Evolutionary conservation across 805 yeast genomes (phyloP).

Genomic region (Starmerella stellata): DNA sequence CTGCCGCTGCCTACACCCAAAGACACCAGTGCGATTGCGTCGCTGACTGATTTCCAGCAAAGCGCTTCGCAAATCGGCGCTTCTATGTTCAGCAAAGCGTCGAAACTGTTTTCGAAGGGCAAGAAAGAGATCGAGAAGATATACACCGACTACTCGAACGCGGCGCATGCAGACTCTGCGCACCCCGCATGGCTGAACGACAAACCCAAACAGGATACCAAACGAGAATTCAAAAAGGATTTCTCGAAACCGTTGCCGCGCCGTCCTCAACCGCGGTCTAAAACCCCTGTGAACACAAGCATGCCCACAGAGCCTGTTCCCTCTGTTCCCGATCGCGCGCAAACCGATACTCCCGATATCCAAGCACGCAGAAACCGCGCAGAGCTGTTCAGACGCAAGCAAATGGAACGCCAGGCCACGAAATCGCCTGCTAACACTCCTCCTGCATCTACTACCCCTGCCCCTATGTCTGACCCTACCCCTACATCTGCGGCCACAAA

Average conservation of each 20-base stretch:
- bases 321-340: not conserved
- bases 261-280: not conserved
- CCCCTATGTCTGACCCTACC: not conserved
- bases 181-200: constrained; percentile 65
- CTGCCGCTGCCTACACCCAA: constrained; percentile 20
- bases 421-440: not conserved
- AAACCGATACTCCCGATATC: not conserved
- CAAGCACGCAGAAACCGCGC: constrained; percentile 10
- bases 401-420: constrained; percentile 4
- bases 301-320: constrained; percentile 1
- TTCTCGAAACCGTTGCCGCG: not conserved
- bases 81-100: constrained; percentile 42
- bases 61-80: constrained; percentile 36
- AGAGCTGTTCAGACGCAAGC: constrained; percentile 10
- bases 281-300: not conserved
- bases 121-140: constrained; percentile 44
- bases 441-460: not conserved
- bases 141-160: constrained; percentile 36
- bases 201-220: constrained; percentile 8
- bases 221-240: not conserved
- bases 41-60: constrained; percentile 19
- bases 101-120: constrained; percentile 40
- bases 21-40: constrained; percentile 4
- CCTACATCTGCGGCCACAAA: not conserved
- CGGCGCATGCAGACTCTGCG: constrained; percentile 21